Base-by-base conservation (phyloP, 768 basidiomycete genomes). In the Dendrothele bispora region DNA sequence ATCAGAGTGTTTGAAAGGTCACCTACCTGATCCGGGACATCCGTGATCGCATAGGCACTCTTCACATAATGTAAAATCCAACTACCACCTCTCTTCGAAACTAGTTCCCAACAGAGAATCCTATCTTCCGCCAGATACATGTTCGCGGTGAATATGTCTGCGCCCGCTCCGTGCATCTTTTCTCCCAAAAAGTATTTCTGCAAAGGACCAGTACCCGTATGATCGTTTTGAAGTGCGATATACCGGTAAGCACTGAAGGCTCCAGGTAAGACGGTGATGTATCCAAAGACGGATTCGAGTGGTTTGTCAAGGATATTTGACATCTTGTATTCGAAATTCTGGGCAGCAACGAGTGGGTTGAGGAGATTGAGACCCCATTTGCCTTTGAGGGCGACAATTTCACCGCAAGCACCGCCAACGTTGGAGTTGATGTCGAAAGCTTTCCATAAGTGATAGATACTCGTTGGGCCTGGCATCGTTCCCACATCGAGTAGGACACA, bases 21-120 rank as follows among this genome's bases (percentile, higher is more conserved):
- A 62, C 72, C 27, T 44, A 87, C 88, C 60, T 91, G 85, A 60
- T 97, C 93, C 0, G 95, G 95, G 2, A 97, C 94, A 65, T 98
- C 93, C 1, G 92, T 95, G 18, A 91, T 79, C 3, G 86, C 94
- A 56, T 91, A 92, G 2, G 95, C 93, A 0, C 88, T 91, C 61
- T 97, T 95, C 68, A 97, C 95, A 59, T 95, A 99, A 71, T 98
- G 94, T 62, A 99, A 67, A 37, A 89, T 83, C 95, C 95, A 98
- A 21, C 88, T 75, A 3, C 83, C 86, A 14, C 86, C 85, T 10
- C 93, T 82, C 61, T 98, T 98, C n/a, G 91, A 89, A 26, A 98
- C 95, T 20, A 98, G 79, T 64, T 98, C 95, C 93, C 94, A 98
- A 65, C 95, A 98, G 2, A 98, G 74, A 53, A 98, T 97, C 48